Evolutionary conservation across 306 rosid species (phyloP), one percentile per base, ranked within the genome.

Genomic region (Castanopsis chinensis): DNA sequence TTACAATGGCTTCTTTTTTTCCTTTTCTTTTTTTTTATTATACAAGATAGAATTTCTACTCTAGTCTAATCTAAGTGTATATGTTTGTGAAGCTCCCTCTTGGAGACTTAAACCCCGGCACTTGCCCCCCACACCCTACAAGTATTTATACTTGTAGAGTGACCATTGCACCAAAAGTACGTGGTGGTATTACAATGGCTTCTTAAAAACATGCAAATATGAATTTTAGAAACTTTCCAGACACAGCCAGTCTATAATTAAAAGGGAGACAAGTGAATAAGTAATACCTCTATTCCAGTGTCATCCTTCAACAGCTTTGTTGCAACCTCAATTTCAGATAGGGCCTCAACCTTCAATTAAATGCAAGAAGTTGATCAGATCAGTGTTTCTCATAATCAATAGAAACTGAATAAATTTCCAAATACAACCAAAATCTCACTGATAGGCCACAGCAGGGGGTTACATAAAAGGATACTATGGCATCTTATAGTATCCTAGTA

Each of bases 261-360:
- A 78, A 71, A 71, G 78, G 23, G 69, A 77, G 41, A 67, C 25
- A 33, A 57, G 53, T 33, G 70, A 75, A 78, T 19, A 69, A 74
- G 63, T 67, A 32, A 17, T 85, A 96, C 99, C 99, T 93, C 88
- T 81, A 80, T 78, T 51, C 73, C 92, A 21, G 74, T 72, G 52
- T 87, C 90, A 27, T 83, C 88, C 56, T 89, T 72, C 87, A 96
- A 76, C 73, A 96, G 88, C 86, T 89, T 96, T 10, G 96, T 88
- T 69, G 99, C 99, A 85, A 96, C 88, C 88, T 91, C 99, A 71
- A 96, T 93, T 85, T 96, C 96, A 79, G 85, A 85, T 45, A 96
- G 92, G 69, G 99, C 97, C 85, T 96, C 99, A 81, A 96, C 98
- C 99, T 95, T 81, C 83, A 87, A 76, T 77, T 65, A 79, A 81